Evolutionary conservation across 169 alveolate genomes (phyloP).

Genomic region (Plasmodium gonderi): DNA sequence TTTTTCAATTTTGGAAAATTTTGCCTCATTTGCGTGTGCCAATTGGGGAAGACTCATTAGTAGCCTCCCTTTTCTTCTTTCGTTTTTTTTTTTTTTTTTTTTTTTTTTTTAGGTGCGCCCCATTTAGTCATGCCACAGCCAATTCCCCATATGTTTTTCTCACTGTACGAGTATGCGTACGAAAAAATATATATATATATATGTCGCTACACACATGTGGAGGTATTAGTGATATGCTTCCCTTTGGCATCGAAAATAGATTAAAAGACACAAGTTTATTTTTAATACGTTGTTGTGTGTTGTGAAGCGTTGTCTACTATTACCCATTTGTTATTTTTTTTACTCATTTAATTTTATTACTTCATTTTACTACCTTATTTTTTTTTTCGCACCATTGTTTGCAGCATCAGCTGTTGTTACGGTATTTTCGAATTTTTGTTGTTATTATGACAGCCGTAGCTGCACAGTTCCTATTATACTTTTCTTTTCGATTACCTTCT

Average conservation of each 20-base stretch:
- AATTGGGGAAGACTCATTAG: neutral
- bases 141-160: neutral
- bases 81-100: neutral
- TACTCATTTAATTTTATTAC: neutral
- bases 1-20: neutral
- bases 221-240: no score
- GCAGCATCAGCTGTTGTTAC: no score
- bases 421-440: no score
- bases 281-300: neutral
- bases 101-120: neutral
- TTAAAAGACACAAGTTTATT: no score
- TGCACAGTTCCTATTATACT: no score
- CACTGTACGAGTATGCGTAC: no score
- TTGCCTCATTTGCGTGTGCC: neutral
- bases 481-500: no score
- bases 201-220: no score
- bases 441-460: no score
- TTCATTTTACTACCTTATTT: neutral
- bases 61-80: neutral
- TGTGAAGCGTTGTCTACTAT: neutral
- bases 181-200: no score
- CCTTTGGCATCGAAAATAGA: no score
- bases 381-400: no score
- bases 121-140: neutral
- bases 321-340: neutral